These are phyloP conservation scores for Phytophthora chlamydospora DNA, from an alignment of 352 stramenopile genomes.

Conservation along the genomic window DNA sequence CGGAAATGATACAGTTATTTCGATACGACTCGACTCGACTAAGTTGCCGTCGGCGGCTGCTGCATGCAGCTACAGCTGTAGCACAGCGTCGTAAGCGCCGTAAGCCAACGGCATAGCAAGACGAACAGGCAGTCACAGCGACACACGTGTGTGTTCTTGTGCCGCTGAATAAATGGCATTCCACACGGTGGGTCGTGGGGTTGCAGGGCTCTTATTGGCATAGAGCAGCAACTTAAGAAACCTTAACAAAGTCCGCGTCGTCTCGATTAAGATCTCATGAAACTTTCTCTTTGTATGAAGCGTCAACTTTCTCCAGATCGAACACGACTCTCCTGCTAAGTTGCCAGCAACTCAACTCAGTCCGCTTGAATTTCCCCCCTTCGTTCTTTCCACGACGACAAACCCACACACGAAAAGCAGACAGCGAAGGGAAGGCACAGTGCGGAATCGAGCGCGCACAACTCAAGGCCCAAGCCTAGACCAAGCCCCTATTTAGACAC, in stretches of 20 bases:
- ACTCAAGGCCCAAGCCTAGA: neutral
- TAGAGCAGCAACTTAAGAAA: slow-evolving; percentile 14
- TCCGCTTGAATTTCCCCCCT: neutral
- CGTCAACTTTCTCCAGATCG: no score
- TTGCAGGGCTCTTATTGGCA: slow-evolving; percentile 16
- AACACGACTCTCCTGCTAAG: no score
- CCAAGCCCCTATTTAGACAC: neutral
- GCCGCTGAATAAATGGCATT: slow-evolving; percentile 32
- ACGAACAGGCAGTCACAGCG: neutral
- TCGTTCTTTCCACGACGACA: slow-evolving; percentile 9
- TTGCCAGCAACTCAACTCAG: neutral
- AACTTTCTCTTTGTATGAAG: no score
- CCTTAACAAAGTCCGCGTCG: no score
- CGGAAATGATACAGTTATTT: no score
- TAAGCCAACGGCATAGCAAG: slow-evolving; percentile 9
- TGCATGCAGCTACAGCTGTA: slow-evolving; percentile 8
- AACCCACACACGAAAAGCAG: slow-evolving; percentile 17
- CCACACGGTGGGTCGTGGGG: slow-evolving; percentile 17
- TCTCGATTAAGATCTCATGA: no score
- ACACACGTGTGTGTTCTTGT: slow-evolving; percentile 6
- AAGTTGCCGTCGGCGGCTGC: neutral
- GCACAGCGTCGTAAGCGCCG: neutral
- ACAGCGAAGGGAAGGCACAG: slow-evolving; percentile 23
- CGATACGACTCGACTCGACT: no score
- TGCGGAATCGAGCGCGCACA: slow-evolving; percentile 12